Evolutionary conservation across 495 filamentous ascomycete species (phyloP).

Genomic region (Rostrohypoxylon terebratum): DNA sequence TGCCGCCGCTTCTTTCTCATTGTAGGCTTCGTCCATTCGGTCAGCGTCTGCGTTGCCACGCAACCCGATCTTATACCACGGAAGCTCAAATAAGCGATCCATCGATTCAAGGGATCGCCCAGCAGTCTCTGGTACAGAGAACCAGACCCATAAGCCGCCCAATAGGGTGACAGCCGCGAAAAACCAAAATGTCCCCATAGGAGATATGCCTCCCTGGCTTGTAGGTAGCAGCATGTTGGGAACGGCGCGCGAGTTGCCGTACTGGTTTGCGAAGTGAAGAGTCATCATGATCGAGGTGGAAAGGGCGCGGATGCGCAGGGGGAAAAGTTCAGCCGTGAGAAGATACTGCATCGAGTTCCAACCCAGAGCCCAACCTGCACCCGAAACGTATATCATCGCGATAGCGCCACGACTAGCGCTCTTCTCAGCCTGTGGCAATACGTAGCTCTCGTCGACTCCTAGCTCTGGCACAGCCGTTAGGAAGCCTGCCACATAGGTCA

Average conservation of each 20-base stretch:
- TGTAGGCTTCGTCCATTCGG: slow-evolving; percentile 53
- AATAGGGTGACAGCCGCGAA: slow-evolving; percentile 72
- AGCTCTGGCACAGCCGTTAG: slow-evolving; percentile 65
- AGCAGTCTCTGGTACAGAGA: slow-evolving; percentile 75
- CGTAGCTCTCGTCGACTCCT: slow-evolving; percentile 52
- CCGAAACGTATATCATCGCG: slow-evolving; percentile 74
- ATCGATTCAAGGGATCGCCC: slow-evolving; percentile 72
- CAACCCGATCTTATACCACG: slow-evolving; percentile 73
- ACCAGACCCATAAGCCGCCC: slow-evolving; percentile 68
- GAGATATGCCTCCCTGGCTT: slow-evolving; percentile 60
- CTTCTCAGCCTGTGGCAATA: slow-evolving; percentile 48
- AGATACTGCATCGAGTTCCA: slow-evolving; percentile 84
- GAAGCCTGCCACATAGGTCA: slow-evolving; percentile 77
- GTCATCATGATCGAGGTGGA: slow-evolving; percentile 64
- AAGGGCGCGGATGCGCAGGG: slow-evolving; percentile 66
- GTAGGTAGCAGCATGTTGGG: slow-evolving; percentile 66
- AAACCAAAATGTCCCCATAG: slow-evolving; percentile 72
- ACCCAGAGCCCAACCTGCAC: slow-evolving; percentile 76
- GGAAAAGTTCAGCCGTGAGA: slow-evolving; percentile 80
- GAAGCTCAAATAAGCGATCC: slow-evolving; percentile 74
- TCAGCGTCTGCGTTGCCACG: slow-evolving; percentile 70
- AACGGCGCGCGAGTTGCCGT: slow-evolving; percentile 71
- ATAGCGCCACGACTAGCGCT: slow-evolving; percentile 66
- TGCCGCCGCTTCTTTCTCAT: slow-evolving; percentile 41
- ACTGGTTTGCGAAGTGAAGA: slow-evolving; percentile 79